Conservation (phyloP, 148 eudicot species). For the Persicaria maculosa region DNA sequence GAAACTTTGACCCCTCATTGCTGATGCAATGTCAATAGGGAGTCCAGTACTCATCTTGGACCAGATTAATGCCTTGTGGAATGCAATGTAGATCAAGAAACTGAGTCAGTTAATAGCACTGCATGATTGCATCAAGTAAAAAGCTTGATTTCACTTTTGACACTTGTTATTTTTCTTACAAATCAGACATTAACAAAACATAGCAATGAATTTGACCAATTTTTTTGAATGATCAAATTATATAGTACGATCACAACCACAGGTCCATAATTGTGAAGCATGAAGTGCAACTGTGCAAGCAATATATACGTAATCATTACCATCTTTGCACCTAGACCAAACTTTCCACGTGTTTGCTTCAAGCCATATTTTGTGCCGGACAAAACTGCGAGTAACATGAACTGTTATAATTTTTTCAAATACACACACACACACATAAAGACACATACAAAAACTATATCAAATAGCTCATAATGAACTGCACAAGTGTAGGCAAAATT, state of each 20-base stretch:
- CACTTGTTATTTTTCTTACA: not conserved
- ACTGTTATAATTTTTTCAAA: not conserved
- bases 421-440: slow-evolving; percentile 4
- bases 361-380: slow-evolving; percentile 97
- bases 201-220: not conserved
- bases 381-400: slow-evolving; percentile 47
- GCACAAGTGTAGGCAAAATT: not conserved
- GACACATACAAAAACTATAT: not conserved
- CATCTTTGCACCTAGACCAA: slow-evolving; percentile 99
- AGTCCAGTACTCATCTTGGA: slow-evolving; percentile 99
- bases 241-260: not conserved
- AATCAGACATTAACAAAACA: not conserved
- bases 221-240: not conserved
- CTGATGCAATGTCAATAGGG: slow-evolving; percentile 92
- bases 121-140: not conserved
- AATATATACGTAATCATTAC: slow-evolving; percentile 28
- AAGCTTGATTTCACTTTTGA: not conserved
- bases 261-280: not conserved
- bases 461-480: not conserved
- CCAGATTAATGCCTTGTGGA: slow-evolving; percentile 84
- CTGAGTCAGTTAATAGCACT: not conserved
- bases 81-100: not conserved
- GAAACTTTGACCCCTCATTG: slow-evolving; percentile 74
- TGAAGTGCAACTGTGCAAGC: slow-evolving; percentile 3
- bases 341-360: slow-evolving; percentile 98